Base-by-base conservation (phyloP, 1,284 basidiomycete species). In the Puccinia polysora region DNA sequence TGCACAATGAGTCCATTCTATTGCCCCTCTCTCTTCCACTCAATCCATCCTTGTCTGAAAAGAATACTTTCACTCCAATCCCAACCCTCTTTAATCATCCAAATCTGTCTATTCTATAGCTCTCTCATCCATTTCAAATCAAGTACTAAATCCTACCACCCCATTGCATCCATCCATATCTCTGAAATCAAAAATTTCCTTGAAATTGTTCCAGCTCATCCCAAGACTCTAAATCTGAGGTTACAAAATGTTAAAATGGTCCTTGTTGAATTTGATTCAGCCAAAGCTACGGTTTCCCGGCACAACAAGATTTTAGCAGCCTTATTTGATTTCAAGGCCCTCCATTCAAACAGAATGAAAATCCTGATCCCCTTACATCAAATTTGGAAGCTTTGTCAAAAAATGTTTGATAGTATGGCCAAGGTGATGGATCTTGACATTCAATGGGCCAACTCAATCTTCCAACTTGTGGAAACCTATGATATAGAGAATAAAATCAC, bases 121-220 rank as follows among this genome's bases (percentile, higher is more conserved):
- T 65, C 53, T 38, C 67, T 78, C 59, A 76, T 74, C 49, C 72
- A 74, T 12, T 78, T 77, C 59, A 36, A 73, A 15, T 75, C 76
- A 15, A 76, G 75, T 68, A 75, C 75, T 45, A 74, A 76, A 60
- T 76, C 77, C 52, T 77, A 77, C 60, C 75, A 77, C 67, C 77
- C 77, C 1, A 45, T 78, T 25, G 32, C 74, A 10, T 75, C 75
- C 30, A 55, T 75, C 2, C 74, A 77, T 23, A 73, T 78, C 30
- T 73, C 73, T 45, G 73, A 76, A 20, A 74, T 78, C 10, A 70
- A 75, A 43, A 55, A 70, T 1, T 58, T 78, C 2, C 72, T 76
- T 4, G 77, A 77, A 20, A 70, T 74, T 49, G 74, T 75, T 63
- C 76, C 74, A 73, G 34, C 71, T 1, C 60, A 76, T 15, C 74